Evolutionary conservation across 1,139 yeast species (phyloP), one percentile per base, ranked within the genome.

Genomic region (Yamadazyma kanchanaburiensis): DNA sequence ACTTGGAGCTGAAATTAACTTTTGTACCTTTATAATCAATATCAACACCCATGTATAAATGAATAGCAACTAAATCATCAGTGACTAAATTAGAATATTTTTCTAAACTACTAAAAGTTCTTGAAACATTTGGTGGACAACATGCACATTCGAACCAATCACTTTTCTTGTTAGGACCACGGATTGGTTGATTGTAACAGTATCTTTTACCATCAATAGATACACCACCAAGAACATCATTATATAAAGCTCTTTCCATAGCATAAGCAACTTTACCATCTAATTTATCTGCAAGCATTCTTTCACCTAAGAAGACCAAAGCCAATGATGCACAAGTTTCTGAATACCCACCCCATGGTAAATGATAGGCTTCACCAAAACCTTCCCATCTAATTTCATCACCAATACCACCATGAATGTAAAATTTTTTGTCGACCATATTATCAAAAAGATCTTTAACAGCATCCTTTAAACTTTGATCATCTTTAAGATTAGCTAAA

Each of bases 291-390:
- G 24, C 22, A 12, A 46, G 28, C 32, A 46, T 42, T 20, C 38
- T 32, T 25, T 42, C 36, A 23, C 41, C 37, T 11, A 44, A 25
- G 21, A 44, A 34, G 4, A 44, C 31, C 19, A 46, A 32, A 5
- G 48, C 51, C 25, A 45, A 39, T 3, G 51, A 40, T 6, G 53
- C 54, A 40, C 54, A 49, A 2, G 53, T 49, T 27, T 49, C 54
- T 14, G 44, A 39, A 24, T 49, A 49, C 21, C 53, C 45, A 22
- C 42, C 40, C 46, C 51, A 43, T 21, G 45, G 37, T 20, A 49
- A 37, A 15, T 45, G 49, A 21, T 44, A 49, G 11, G 35, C 29
- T 15, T 42, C 44, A 10, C 51, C 53, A 34, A 49, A 49, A 2
- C 54, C 54, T 37, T 49, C 54, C 48, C 48, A 49, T 15, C 36